phyloP scores from a whole-genome alignment of 352 stramenopile species.

The Hyaloperonospora brassicae region DNA sequence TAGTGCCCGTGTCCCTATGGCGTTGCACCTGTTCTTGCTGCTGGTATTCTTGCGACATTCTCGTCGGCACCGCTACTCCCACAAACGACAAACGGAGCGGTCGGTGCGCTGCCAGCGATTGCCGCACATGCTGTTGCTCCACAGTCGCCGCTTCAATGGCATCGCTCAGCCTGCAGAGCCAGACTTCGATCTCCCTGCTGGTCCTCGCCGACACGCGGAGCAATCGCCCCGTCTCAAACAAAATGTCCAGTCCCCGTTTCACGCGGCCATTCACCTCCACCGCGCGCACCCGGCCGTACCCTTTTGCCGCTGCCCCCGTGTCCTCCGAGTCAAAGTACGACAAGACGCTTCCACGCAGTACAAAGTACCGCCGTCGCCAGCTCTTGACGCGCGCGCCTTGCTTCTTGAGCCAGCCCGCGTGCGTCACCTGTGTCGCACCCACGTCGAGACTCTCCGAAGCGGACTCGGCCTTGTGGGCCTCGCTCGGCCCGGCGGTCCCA shows the following conservation, averaged over 20 bases:
- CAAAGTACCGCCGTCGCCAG: slow-evolving; percentile 80
- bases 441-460: slow-evolving; percentile 37
- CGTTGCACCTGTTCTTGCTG: slow-evolving; percentile 13
- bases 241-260: slow-evolving; percentile 59
- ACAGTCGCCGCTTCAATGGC: slow-evolving; percentile 51
- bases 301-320: slow-evolving; percentile 64
- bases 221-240: slow-evolving; percentile 67
- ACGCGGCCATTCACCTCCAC: slow-evolving; percentile 67
- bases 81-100: slow-evolving; percentile 39
- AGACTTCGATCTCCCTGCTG: slow-evolving; percentile 59
- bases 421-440: slow-evolving; percentile 35
- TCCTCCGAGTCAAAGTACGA: slow-evolving; percentile 81
- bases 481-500: no score
- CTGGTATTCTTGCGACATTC: slow-evolving; percentile 25
- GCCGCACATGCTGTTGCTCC: slow-evolving; percentile 51
- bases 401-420: slow-evolving; percentile 78
- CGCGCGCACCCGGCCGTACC: slow-evolving; percentile 62
- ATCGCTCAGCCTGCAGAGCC: slow-evolving; percentile 65
- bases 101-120: slow-evolving; percentile 35
- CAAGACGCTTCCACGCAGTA: slow-evolving; percentile 61
- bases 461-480: slow-evolving; percentile 7
- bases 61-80: slow-evolving; percentile 22
- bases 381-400: slow-evolving; percentile 69
- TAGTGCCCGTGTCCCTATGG: slow-evolving; percentile 9
- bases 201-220: slow-evolving; percentile 61